These are phyloP conservation scores for Arxiozyma bovina DNA, from an alignment of 1,139 yeast genomes.

Conservation along the genomic window DNA sequence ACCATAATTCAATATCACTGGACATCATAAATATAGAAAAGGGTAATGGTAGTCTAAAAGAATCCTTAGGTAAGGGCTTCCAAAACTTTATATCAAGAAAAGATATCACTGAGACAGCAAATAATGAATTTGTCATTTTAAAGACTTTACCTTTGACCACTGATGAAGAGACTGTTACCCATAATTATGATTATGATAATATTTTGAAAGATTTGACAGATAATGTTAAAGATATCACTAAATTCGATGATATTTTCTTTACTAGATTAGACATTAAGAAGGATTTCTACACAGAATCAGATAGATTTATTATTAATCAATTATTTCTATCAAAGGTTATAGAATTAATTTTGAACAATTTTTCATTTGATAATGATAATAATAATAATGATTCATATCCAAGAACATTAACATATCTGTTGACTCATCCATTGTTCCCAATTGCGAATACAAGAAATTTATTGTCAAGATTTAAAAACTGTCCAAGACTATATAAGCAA, in stretches of 20 bases:
- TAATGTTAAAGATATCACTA: conserved; percentile 10
- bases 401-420: conserved; percentile 61
- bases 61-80: conserved; percentile 63
- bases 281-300: conserved; percentile 55
- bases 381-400: conserved; percentile 35
- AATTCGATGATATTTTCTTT: conserved; percentile 29
- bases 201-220: conserved; percentile 22
- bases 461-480: conserved; percentile 40
- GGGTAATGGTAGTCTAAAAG: conserved; percentile 63
- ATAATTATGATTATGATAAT: conserved; percentile 23
- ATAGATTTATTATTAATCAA: conserved; percentile 53
- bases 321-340: conserved; percentile 46
- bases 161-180: conserved; percentile 13
- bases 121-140: conserved; percentile 16
- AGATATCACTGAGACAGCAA: neutral
- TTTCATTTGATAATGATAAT: conserved; percentile 6
- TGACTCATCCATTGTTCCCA: conserved; percentile 86
- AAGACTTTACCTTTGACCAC: conserved; percentile 14
- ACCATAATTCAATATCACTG: conserved; percentile 20
- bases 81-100: conserved; percentile 8
- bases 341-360: conserved; percentile 36
- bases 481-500: conserved; percentile 64
- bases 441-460: conserved; percentile 46
- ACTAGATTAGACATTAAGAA: conserved; percentile 27
- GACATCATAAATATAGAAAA: conserved; percentile 46